Percentiles rank a stretch among this genome's conserved stretches.
Evolutionary conservation across 495 filamentous ascomycete species (phyloP).

Genomic region (Letharia columbiana): DNA sequence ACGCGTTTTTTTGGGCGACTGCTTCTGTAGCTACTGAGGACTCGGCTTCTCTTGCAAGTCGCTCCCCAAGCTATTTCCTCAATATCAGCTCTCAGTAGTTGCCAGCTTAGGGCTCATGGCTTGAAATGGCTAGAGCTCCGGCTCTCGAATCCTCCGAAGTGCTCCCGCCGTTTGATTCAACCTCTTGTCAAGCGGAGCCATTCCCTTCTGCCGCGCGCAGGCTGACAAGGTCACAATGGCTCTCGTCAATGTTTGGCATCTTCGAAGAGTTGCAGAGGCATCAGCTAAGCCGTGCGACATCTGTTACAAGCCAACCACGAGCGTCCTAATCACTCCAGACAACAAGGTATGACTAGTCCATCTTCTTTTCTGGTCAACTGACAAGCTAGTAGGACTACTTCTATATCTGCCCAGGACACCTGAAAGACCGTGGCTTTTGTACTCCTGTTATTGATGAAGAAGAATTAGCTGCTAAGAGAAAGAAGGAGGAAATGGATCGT

Average conservation of each 20-base stretch:
- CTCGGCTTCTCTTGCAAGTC: not conserved
- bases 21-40: not conserved
- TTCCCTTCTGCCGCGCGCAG: not conserved
- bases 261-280: slow-evolving; percentile 80
- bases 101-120: not conserved
- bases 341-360: slow-evolving; percentile 57
- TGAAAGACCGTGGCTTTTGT: slow-evolving; percentile 77
- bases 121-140: slow-evolving; percentile 2
- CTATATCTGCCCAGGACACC: slow-evolving; percentile 76
- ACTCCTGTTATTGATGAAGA: slow-evolving; percentile 70
- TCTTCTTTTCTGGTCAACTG: slow-evolving; percentile 3
- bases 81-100: not conserved
- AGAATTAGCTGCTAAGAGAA: slow-evolving; percentile 56
- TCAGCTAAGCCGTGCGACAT: slow-evolving; percentile 75
- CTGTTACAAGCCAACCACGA: slow-evolving; percentile 81
- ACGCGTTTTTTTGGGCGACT: not conserved
- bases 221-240: not conserved
- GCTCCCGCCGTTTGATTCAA: not conserved
- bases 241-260: slow-evolving; percentile 63
- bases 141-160: not conserved
- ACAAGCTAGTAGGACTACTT: slow-evolving; percentile 69
- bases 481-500: slow-evolving; percentile 57
- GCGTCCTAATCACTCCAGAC: slow-evolving; percentile 81
- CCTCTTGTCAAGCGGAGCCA: not conserved
- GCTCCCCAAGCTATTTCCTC: not conserved